A percentile compares a stretch with the other conserved stretches of the same genome.
Conservation (phyloP, 192 early-diverging fungal species). For the Gonapodya prolifera region DNA sequence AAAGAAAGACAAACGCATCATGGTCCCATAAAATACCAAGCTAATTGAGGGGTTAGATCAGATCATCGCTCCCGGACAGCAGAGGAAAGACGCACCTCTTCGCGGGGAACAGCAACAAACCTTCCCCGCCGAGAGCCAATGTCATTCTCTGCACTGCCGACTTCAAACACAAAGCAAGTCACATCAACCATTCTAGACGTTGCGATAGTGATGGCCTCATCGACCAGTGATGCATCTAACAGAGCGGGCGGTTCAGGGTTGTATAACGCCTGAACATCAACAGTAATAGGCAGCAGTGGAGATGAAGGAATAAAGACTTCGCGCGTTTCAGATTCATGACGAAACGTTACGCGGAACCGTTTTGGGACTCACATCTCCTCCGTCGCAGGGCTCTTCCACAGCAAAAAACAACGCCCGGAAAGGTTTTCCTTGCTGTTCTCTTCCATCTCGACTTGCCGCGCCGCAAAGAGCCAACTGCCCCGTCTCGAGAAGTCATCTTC, state of each 20-base stretch:
- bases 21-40: conserved; percentile 27
- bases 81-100: conserved; percentile 9
- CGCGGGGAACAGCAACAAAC: conserved; percentile 23
- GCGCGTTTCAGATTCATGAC: too few relatives aligned
- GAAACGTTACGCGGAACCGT: too few relatives aligned
- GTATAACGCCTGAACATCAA: conserved; percentile 35
- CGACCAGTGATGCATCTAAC: conserved; percentile 9
- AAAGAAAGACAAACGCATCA: conserved; percentile 38
- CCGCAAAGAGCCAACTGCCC: too few relatives aligned
- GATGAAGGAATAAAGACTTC: neutral
- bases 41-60: neutral
- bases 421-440: too few relatives aligned
- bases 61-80: neutral
- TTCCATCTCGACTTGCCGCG: too few relatives aligned
- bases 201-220: conserved; percentile 14
- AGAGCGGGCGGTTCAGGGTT: neutral
- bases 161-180: conserved; percentile 22
- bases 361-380: too few relatives aligned
- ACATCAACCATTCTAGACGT: conserved; percentile 21
- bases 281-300: conserved; percentile 3
- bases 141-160: neutral
- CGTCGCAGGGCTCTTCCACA: too few relatives aligned
- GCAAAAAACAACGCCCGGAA: too few relatives aligned
- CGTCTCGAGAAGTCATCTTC: too few relatives aligned
- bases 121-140: conserved; percentile 14